phyloP scores from a whole-genome alignment of 2,329 filamentous ascomycete species.

The Clarireedia hainanense region DNA sequence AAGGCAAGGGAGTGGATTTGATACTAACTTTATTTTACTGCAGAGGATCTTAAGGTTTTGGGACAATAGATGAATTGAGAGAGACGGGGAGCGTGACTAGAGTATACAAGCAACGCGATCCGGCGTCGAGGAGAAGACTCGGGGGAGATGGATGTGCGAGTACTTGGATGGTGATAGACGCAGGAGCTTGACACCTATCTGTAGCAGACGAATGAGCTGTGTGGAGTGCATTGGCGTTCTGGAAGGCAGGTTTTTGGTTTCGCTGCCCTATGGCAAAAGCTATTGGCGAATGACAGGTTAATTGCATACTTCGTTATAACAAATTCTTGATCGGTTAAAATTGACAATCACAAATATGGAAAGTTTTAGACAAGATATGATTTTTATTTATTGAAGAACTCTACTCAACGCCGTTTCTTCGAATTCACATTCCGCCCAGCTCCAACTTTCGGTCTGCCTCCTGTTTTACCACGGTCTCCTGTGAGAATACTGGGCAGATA shows the following conservation, averaged over 20 bases:
- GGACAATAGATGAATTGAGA: slow-evolving; percentile 30
- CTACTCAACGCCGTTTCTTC: slow-evolving; percentile 47
- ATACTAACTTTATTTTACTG: slow-evolving; percentile 10
- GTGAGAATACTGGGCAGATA: slow-evolving; percentile 80
- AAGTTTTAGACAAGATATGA: slow-evolving; percentile 8
- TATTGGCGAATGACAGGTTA: too few species aligned
- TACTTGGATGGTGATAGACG: neutral
- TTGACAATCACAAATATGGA: neutral
- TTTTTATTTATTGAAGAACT: neutral
- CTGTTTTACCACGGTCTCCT: slow-evolving; percentile 59
- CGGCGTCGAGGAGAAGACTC: neutral
- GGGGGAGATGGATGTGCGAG: neutral
- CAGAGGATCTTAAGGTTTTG: slow-evolving; percentile 37
- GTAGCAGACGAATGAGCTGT: neutral
- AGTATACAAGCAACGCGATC: neutral
- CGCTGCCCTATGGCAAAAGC: neutral
- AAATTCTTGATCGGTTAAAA: neutral
- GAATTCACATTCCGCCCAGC: slow-evolving; percentile 84
- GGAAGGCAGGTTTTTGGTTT: slow-evolving; percentile 3
- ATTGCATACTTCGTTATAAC: neutral
- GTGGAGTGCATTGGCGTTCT: slow-evolving; percentile 7
- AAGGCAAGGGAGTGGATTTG: neutral
- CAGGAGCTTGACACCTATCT: neutral
- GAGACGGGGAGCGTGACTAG: neutral
- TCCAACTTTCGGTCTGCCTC: slow-evolving; percentile 69